A percentile compares a stretch with the other conserved stretches of the same genome.
phyloP scores from a whole-genome alignment of 2,329 filamentous ascomycete genomes.

The Phyllosticta citribraziliensis region DNA sequence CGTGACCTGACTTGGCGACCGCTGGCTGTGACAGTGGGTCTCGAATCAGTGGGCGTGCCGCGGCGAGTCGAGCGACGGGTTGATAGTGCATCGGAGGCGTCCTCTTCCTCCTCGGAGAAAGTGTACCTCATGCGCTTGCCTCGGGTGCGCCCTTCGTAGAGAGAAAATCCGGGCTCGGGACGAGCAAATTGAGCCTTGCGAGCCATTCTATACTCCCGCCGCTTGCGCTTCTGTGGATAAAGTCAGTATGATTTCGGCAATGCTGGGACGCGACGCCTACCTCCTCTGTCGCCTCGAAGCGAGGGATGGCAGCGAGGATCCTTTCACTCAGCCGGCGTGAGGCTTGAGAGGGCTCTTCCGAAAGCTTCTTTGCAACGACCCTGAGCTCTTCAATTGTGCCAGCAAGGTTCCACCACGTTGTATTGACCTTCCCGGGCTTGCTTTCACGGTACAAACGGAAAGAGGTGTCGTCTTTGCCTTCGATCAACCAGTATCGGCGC shows the following conservation, averaged over 20 bases:
- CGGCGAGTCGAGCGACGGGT: constrained; percentile 56
- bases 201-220: constrained; percentile 79
- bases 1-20: constrained; percentile 73
- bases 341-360: constrained; percentile 69
- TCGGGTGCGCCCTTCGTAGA: constrained; percentile 92
- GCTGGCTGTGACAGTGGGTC: constrained; percentile 65
- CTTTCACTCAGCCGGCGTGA: constrained; percentile 68
- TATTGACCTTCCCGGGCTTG: constrained; percentile 65
- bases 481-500: constrained; percentile 85
- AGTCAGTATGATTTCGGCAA: background rate
- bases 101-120: constrained; percentile 75
- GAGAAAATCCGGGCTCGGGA: constrained; percentile 78
- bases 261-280: constrained; percentile 37
- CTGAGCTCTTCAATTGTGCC: constrained; percentile 81
- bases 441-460: constrained; percentile 93
- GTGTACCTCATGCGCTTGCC: constrained; percentile 97
- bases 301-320: constrained; percentile 69
- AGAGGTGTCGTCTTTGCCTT: constrained; percentile 86
- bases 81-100: constrained; percentile 56
- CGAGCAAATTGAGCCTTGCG: constrained; percentile 81
- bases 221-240: constrained; percentile 67
- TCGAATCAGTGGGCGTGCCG: constrained; percentile 61
- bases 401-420: constrained; percentile 89
- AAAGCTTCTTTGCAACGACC: constrained; percentile 64
- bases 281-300: constrained; percentile 89